phyloP scores from a whole-genome alignment of 257 asterid genomes.

The Paulownia fortunei region DNA sequence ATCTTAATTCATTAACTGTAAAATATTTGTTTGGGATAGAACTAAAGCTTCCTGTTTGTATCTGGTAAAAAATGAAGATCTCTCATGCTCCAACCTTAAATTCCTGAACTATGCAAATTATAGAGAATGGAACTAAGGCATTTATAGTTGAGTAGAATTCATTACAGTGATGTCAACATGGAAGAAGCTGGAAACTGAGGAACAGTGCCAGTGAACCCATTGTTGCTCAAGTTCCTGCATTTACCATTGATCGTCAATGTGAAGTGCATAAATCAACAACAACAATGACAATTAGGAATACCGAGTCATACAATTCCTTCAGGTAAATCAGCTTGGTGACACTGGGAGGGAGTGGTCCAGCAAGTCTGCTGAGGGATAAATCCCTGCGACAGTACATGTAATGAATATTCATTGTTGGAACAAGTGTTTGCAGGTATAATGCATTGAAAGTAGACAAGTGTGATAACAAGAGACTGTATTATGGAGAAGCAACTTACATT shows the following conservation, averaged over 20 bases:
- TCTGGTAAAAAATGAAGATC: slow-evolving; percentile 2
- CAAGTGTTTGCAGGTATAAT: background rate
- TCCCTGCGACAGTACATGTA: slow-evolving; percentile 46
- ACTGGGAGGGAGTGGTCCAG: slow-evolving; percentile 62
- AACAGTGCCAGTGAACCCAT: slow-evolving; percentile 51
- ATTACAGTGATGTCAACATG: slow-evolving; percentile 53
- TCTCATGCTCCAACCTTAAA: background rate
- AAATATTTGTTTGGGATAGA: background rate
- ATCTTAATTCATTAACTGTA: background rate
- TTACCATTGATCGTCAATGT: slow-evolving; percentile 2
- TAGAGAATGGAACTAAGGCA: slow-evolving; percentile 17
- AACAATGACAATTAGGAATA: slow-evolving; percentile 2
- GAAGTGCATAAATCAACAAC: slow-evolving; percentile 13
- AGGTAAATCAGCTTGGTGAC: slow-evolving; percentile 58
- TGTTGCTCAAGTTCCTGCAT: slow-evolving; percentile 66
- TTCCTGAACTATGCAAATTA: slow-evolving; percentile 1
- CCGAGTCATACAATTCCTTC: slow-evolving; percentile 57
- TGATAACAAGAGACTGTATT: background rate
- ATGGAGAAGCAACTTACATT: slow-evolving; percentile 53
- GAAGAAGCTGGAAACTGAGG: slow-evolving; percentile 54
- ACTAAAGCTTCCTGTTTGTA: background rate
- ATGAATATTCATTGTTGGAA: background rate
- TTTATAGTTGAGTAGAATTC: slow-evolving; percentile 1
- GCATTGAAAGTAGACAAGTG: background rate
- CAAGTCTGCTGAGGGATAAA: slow-evolving; percentile 48